Conservation (phyloP, 176 grass and related monocot genomes). For the Raddia guianensis region DNA sequence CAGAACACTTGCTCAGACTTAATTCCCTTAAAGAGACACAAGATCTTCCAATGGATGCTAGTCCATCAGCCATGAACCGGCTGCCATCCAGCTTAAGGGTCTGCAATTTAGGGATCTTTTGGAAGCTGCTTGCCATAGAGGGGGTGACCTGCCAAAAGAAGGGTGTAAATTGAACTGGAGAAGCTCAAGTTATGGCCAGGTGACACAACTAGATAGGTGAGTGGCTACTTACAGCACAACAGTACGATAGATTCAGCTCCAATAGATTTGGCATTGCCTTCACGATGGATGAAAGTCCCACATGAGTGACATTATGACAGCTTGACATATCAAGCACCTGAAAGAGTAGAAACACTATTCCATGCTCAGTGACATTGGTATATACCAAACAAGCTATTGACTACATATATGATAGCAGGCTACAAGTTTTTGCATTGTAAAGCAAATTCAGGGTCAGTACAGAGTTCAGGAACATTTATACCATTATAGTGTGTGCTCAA, state of each 20-base stretch:
- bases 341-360: constrained; percentile 17
- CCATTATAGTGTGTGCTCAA: neutral
- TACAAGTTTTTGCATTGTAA: neutral
- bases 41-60: constrained; percentile 62
- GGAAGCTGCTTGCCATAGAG: constrained; percentile 49
- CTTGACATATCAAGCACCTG: constrained; percentile 86
- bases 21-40: constrained; percentile 68
- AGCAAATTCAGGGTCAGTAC: neutral
- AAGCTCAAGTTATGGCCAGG: neutral
- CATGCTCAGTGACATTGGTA: neutral
- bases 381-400: neutral
- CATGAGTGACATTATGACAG: constrained; percentile 60
- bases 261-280: constrained; percentile 51
- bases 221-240: constrained; percentile 60
- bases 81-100: constrained; percentile 79
- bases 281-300: constrained; percentile 53
- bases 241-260: constrained; percentile 69
- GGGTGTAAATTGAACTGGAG: constrained; percentile 12
- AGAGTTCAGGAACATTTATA: neutral
- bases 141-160: constrained; percentile 57
- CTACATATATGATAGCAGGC: neutral
- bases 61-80: constrained; percentile 54
- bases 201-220: constrained; percentile 13
- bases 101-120: constrained; percentile 48
- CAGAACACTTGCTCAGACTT: constrained; percentile 81